Conservation (phyloP, 768 basidiomycete species). For the Kwoniella newhampshirensis region DNA sequence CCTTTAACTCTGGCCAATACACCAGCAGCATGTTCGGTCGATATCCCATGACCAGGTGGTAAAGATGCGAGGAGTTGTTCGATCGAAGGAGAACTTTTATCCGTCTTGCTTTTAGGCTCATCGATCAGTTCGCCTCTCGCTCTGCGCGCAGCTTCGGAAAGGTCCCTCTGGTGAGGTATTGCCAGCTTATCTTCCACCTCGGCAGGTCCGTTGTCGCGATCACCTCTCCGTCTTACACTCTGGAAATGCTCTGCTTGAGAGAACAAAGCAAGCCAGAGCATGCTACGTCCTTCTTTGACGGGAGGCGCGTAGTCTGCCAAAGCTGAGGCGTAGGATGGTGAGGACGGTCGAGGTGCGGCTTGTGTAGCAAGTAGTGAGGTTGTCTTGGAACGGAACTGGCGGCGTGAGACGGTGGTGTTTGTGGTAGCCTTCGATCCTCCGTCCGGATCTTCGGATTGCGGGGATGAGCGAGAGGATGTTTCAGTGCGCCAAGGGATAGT, state of each 20-base stretch:
- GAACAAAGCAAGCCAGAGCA: constrained; percentile 48
- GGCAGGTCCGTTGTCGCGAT: constrained; percentile 38
- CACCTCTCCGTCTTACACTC: constrained; percentile 34
- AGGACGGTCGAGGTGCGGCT: constrained; percentile 25
- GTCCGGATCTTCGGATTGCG: background rate
- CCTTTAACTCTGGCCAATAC: constrained; percentile 30
- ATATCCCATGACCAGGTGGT: constrained; percentile 29
- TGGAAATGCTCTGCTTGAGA: constrained; percentile 46
- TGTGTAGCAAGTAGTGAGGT: constrained; percentile 22
- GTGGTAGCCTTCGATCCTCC: background rate
- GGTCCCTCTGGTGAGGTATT: constrained; percentile 36
- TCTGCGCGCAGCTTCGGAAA: constrained; percentile 27
- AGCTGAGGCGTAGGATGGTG: constrained; percentile 20
- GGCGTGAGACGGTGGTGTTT: constrained; percentile 5
- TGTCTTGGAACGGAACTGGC: constrained; percentile 21
- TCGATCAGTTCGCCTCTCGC: constrained; percentile 26
- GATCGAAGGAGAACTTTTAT: background rate
- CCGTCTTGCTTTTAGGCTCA: constrained; percentile 4
- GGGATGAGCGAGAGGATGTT: constrained; percentile 5
- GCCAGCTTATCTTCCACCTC: constrained; percentile 41
- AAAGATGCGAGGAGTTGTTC: constrained; percentile 24
- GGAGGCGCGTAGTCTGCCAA: constrained; percentile 35
- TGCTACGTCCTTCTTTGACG: constrained; percentile 29
- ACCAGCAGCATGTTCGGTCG: constrained; percentile 12
- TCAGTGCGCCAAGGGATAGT: constrained; percentile 41